Percentiles rank a stretch among this genome's conserved stretches.
phyloP scores from a whole-genome alignment of 306 rosid genomes.

The Gastrolobium bilobum region DNA sequence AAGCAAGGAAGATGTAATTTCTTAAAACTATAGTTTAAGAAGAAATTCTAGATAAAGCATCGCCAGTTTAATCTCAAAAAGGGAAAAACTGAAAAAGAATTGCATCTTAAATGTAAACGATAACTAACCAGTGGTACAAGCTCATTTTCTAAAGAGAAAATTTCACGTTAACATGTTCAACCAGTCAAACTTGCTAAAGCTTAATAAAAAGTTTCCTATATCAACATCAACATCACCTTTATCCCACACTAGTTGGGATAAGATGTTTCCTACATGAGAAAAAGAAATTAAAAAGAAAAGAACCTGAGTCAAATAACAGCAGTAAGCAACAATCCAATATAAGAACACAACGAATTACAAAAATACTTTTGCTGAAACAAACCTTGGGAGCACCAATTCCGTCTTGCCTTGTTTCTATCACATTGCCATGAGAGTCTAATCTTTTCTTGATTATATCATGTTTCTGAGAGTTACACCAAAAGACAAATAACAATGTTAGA shows the following conservation, averaged over 20 bases:
- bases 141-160: constrained; percentile 18
- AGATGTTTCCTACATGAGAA: background rate
- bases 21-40: background rate
- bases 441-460: constrained; percentile 97
- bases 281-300: constrained; percentile 9
- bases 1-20: constrained; percentile 25
- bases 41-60: constrained; percentile 30
- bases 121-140: background rate
- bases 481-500: constrained; percentile 25
- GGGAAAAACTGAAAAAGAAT: constrained; percentile 2
- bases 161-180: background rate
- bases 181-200: constrained; percentile 2
- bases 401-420: constrained; percentile 86
- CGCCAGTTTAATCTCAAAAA: constrained; percentile 8
- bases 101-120: constrained; percentile 25
- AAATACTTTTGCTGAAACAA: constrained; percentile 3
- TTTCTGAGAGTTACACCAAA: constrained; percentile 63
- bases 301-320: background rate
- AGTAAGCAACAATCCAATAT: background rate
- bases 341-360: constrained; percentile 27
- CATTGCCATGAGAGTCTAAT: constrained; percentile 87
- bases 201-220: background rate
- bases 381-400: constrained; percentile 95
- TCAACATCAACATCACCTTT: too few species aligned
- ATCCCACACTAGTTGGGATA: background rate